Evolutionary conservation across 805 yeast genomes (phyloP).

Genomic region (Saturnispora hagleri): DNA sequence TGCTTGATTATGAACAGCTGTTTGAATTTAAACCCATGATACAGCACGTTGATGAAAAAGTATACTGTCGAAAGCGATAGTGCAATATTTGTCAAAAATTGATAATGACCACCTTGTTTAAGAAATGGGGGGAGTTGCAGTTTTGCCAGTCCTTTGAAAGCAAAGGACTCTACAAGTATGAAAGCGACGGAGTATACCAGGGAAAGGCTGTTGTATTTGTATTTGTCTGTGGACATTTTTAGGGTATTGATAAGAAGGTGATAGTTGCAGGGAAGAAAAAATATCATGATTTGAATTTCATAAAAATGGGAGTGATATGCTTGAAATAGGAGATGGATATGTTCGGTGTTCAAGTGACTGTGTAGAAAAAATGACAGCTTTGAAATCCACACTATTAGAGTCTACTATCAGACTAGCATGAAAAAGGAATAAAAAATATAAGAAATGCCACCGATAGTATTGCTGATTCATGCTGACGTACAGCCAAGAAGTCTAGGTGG

Average conservation of each 20-base stretch:
- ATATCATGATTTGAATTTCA: neutral
- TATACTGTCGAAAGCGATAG: constrained; percentile 38
- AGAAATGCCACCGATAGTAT: too few relatives aligned
- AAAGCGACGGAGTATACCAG: constrained; percentile 3
- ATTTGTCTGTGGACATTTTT: neutral
- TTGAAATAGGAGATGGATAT: too few relatives aligned
- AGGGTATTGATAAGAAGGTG: neutral
- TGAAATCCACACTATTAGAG: too few relatives aligned
- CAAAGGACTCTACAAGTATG: constrained; percentile 10
- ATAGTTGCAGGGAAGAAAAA: neutral
- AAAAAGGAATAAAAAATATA: too few relatives aligned
- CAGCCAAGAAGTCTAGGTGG: too few relatives aligned
- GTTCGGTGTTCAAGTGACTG: neutral
- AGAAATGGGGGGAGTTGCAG: constrained; percentile 40
- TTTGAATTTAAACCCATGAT: constrained; percentile 28
- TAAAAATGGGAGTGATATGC: too few relatives aligned
- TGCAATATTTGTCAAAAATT: constrained; percentile 64
- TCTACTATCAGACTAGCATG: too few relatives aligned
- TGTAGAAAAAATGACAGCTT: neutral
- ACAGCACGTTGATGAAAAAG: constrained; percentile 30
- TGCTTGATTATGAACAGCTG: constrained; percentile 25
- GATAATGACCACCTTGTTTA: constrained; percentile 54
- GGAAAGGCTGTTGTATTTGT: neutral
- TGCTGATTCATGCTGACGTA: too few relatives aligned
- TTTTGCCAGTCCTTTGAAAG: constrained; percentile 11